These are phyloP conservation scores for Iris pallida DNA, from an alignment of 116 monocot species.

Conservation along the genomic window DNA sequence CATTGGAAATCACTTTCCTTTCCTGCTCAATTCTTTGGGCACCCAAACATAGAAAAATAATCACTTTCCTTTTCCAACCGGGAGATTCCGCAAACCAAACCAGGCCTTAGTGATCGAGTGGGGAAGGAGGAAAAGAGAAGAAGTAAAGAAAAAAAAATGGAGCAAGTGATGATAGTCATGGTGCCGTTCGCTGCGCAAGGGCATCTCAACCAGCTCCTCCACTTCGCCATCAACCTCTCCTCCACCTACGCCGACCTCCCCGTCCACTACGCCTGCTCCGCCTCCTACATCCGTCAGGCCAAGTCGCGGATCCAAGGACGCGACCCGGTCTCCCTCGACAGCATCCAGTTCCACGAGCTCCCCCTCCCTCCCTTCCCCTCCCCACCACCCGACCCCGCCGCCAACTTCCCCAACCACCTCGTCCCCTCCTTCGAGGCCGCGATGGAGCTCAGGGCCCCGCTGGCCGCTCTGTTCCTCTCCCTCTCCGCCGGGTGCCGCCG, in stretches of 20 bases:
- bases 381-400: neutral
- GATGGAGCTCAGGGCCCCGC: conserved; percentile 9
- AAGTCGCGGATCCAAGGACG: conserved; percentile 16
- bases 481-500: conserved; percentile 19
- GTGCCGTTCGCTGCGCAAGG: conserved; percentile 66
- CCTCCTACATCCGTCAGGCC: conserved; percentile 36
- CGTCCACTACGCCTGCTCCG: conserved; percentile 36
- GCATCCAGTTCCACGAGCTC: conserved; percentile 7
- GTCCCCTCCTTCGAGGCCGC: conserved; percentile 2
- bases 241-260: no score
- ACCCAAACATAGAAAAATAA: no score
- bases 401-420: neutral
- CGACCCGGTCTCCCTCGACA: neutral
- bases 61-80: no score
- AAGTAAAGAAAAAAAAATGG: no score
- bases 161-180: no score
- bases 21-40: no score
- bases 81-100: no score
- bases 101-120: no score
- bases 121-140: no score
- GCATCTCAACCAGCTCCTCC: conserved; percentile 73
- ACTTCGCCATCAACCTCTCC: conserved; percentile 44
- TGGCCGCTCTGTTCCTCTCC: conserved; percentile 21
- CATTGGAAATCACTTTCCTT: no score
- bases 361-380: conserved; percentile 23